Base-by-base conservation (phyloP, 768 basidiomycete genomes). In the Trichaptum fuscoviolaceum region DNA sequence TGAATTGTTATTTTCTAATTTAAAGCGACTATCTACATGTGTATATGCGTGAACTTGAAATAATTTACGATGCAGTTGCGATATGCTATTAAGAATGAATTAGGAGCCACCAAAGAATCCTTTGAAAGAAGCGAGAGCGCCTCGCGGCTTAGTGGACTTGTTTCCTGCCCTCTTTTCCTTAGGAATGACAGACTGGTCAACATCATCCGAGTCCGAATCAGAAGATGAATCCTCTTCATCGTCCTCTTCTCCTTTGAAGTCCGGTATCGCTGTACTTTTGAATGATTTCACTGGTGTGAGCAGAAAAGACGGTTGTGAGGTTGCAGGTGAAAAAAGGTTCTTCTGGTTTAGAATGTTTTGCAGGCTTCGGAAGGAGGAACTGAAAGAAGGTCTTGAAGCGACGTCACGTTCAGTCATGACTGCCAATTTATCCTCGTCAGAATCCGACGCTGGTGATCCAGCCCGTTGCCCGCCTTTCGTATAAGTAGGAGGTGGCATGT, bases 141-240 rank as follows among this genome's bases (percentile, higher is more conserved):
- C 59, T 12, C 59, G 24, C 30, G 25, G 15, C 23, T 25, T 34
- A 70, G 63, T 64, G 74, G 57, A 25, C 30, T 52, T 64, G n/a
- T 71, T 74, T 1, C 87, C 87, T 52, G 90, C 90, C 66, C 80
- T 77, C 65, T 85, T 80, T 12, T 78, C 78, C 68, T 75, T 79
- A 34, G 89, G 89, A 66, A 91, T 89, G 73, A 90, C 89, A n/a
- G 83, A 87, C 58, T 67, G 70, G 20, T 75, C 75, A 34, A 67
- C 69, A n/a, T 63, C 82, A 0, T 80, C 79, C 0, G 71, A 71
- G 23, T 77, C 79, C 9, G 76, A 77, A 52, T 82, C 82, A 4
- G 84, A 82, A 7, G 74, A 76, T 8, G 74, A 72, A 15, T 73
- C 73, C 27, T 75, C 81, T 20, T 79, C 80, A 26, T 69, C 71